phyloP scores from a whole-genome alignment of 1,284 basidiomycete genomes.

The Puccinia horiana region DNA sequence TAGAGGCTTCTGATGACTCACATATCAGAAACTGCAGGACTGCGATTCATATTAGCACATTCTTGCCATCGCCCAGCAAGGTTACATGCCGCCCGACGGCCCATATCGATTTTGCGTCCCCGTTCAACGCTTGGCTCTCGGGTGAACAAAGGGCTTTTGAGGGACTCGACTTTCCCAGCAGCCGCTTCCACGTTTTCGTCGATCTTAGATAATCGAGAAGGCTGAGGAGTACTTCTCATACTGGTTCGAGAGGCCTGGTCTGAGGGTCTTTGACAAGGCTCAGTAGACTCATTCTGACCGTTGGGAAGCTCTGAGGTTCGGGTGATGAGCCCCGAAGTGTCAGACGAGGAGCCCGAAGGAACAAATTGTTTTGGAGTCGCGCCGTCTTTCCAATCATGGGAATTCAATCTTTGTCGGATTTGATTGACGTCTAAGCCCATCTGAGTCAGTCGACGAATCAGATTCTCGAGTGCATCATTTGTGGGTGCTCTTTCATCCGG shows the following conservation, averaged over 20 bases:
- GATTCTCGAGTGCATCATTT: constrained; percentile 15
- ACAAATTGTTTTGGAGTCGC: neutral
- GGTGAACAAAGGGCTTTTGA: neutral
- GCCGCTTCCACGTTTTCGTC: neutral
- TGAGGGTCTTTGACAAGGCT: neutral
- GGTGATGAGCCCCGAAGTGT: neutral
- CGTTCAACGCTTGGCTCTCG: constrained; percentile 41
- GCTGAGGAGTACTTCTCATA: neutral
- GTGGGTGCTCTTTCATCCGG: neutral
- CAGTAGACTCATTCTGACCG: neutral
- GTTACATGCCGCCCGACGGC: neutral
- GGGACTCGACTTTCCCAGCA: neutral
- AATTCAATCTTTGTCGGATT: constrained; percentile 27
- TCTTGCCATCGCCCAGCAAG: constrained; percentile 42
- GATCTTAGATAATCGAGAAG: neutral
- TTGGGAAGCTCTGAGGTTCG: neutral
- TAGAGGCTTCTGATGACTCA: neutral
- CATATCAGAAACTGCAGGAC: constrained; percentile 19
- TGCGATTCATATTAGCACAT: neutral
- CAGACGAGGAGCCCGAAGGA: neutral
- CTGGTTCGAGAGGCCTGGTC: neutral
- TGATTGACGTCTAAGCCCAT: constrained; percentile 28
- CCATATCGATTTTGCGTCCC: neutral
- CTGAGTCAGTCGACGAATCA: neutral
- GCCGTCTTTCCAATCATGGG: constrained; percentile 27